Conservation (phyloP, 1,284 basidiomycete species). For the Mycena sp. region DNA sequence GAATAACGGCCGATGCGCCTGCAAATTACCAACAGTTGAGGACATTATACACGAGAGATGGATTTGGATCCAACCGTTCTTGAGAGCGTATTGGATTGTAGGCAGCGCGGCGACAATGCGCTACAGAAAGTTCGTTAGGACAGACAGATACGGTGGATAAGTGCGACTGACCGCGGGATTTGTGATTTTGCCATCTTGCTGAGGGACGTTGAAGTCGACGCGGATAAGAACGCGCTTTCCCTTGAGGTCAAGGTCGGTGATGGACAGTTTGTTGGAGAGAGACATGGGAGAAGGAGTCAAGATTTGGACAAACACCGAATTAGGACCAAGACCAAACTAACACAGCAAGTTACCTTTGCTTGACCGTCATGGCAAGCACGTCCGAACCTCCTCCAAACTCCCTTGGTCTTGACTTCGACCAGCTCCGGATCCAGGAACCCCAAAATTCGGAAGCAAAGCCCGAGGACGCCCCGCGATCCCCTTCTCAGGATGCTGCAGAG, state of each 20-base stretch:
- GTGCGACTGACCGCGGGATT: constrained; percentile 87
- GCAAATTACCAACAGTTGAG: constrained; percentile 24
- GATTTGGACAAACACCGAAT: constrained; percentile 31
- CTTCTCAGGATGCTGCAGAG: constrained; percentile 29
- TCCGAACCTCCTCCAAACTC: constrained; percentile 58
- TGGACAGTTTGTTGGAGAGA: constrained; percentile 92
- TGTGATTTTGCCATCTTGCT: constrained; percentile 86
- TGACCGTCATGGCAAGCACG: constrained; percentile 25
- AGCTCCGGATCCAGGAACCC: constrained; percentile 45
- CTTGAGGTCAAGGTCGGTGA: constrained; percentile 92
- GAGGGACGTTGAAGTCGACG: constrained; percentile 99
- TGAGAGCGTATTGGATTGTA: constrained; percentile 94
- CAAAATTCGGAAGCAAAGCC: constrained; percentile 29
- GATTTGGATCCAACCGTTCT: constrained; percentile 70
- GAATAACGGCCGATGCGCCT: constrained; percentile 88
- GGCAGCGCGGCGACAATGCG: constrained; percentile 97
- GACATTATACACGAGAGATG: constrained; percentile 1
- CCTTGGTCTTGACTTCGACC: constrained; percentile 73
- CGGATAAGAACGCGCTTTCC: constrained; percentile 95
- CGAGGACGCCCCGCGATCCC: constrained; percentile 27
- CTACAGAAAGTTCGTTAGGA: constrained; percentile 55
- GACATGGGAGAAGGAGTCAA: constrained; percentile 76
- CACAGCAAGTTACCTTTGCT: constrained; percentile 31
- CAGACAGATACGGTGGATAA: constrained; percentile 29
- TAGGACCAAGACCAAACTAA: constrained; percentile 19